Evolutionary conservation across 495 filamentous ascomycete genomes (phyloP).

Genomic region (Penicillium maclennaniae): DNA sequence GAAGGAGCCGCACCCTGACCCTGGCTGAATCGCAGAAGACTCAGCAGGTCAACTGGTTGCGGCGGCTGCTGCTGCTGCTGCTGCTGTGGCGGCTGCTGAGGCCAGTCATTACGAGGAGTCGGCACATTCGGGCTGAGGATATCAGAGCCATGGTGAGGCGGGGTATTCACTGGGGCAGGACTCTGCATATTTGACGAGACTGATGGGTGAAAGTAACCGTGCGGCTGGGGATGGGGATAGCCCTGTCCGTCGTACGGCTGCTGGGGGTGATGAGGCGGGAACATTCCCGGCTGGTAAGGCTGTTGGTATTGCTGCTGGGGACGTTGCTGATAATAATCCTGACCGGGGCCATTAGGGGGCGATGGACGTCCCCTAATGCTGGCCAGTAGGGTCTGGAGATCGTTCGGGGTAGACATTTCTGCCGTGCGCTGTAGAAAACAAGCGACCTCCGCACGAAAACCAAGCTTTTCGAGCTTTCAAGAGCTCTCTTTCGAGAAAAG

Average conservation of each 20-base stretch:
- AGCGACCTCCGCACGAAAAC: constrained; percentile 31
- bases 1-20: constrained; percentile 29
- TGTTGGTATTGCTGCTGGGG: constrained; percentile 34
- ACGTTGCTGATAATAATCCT: constrained; percentile 27
- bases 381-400: constrained; percentile 48
- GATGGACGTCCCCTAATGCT: constrained; percentile 44
- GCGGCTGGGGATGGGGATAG: constrained; percentile 33
- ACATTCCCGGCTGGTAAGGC: constrained; percentile 29
- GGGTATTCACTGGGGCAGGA: constrained; percentile 41
- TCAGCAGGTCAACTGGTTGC: constrained; percentile 67
- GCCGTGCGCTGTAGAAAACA: constrained; percentile 31
- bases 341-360: constrained; percentile 32
- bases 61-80: constrained; percentile 30
- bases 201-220: constrained; percentile 46
- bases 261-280: constrained; percentile 34
- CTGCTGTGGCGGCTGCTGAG: constrained; percentile 22
- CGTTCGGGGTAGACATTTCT: constrained; percentile 52
- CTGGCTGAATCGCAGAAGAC: constrained; percentile 81
- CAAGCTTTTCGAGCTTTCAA: constrained; percentile 25
- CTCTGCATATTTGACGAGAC: constrained; percentile 42
- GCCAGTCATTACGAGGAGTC: constrained; percentile 37
- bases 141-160: constrained; percentile 47
- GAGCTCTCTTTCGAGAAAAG: constrained; percentile 43
- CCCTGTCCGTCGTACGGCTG: constrained; percentile 39
- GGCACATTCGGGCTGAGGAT: constrained; percentile 47